Base-by-base conservation (phyloP, 192 early-diverging fungal genomes). In the Glomus cerebriforme region DNA sequence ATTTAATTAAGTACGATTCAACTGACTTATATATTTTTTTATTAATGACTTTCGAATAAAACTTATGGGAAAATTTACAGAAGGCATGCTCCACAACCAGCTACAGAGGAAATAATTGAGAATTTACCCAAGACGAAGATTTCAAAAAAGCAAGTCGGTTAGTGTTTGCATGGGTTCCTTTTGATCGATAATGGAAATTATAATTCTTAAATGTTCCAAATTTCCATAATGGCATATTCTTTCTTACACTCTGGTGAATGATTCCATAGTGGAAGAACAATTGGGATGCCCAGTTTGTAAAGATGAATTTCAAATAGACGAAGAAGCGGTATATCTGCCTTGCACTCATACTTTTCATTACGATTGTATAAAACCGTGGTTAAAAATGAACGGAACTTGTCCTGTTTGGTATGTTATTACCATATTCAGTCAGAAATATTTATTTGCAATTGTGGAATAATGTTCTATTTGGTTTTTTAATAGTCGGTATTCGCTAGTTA, bases 321-420 rank as follows among this genome's bases (percentile, higher is more conserved):
- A 96, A 70, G 85, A 86, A 24, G 90, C 88, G 19, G 79, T 92
- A 24, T 82, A 86, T 79, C 80, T 98, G 62, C 93, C 94, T 9
- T 99, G 97, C 86, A 88, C 90, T 60, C 97, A 99, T 79, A 77
- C 93, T 74, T 98, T 96, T 79, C 97, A 99, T 80, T 88, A 90
- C 7, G 86, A 89, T 7, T 99, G 97, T 81, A 94, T 97, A 68
- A 92, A 93, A 63, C 91, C 92, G 47, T 99, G 97, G 97, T 86
- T 99, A 60, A 93, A 93, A 79, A 87, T 97, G 70, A 98, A 97
- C 77, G 96, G 95, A 7, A 95, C 96, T 10, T 97, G 96, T 84
- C 96, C 96, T 27, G 93, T 96, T 31, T 97, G 96, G 88, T 90
- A 88, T 75, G 81, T 49, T 32, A 43, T 34, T 34, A 34, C 63